These are phyloP conservation scores for Fomitopsis betulina DNA, from an alignment of 1,284 basidiomycete species.

Conservation along the genomic window DNA sequence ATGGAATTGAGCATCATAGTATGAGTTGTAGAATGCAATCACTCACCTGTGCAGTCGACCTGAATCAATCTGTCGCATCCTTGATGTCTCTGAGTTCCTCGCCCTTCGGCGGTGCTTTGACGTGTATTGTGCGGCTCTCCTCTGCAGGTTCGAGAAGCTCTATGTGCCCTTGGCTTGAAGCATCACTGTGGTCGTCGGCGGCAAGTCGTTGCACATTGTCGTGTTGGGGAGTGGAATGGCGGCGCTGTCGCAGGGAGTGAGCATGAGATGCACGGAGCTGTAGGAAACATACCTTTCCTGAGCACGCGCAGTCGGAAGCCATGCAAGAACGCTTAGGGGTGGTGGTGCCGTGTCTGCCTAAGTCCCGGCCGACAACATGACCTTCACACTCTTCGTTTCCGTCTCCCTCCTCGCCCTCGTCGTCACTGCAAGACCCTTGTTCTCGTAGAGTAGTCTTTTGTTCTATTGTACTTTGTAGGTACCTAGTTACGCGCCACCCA, in stretches of 20 bases:
- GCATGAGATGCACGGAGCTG: no score
- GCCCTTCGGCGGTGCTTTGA: constrained; percentile 45
- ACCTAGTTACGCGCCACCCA: no score
- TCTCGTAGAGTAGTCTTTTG: no score
- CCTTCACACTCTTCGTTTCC: constrained; percentile 35
- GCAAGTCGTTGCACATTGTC: no score
- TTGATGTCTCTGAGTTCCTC: constrained; percentile 76
- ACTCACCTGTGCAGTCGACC: constrained; percentile 74
- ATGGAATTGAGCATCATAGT: not conserved
- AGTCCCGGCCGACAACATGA: no score
- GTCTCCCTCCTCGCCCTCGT: constrained; percentile 41
- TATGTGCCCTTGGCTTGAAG: not conserved
- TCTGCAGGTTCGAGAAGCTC: not conserved
- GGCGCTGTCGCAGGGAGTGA: not conserved
- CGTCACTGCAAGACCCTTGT: constrained; percentile 37
- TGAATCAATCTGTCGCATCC: constrained; percentile 75
- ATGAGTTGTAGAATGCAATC: not conserved
- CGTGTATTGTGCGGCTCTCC: not conserved
- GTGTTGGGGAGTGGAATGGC: not conserved
- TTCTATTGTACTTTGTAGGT: no score
- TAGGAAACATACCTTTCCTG: not conserved
- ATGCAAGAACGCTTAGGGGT: no score
- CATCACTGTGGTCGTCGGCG: not conserved
- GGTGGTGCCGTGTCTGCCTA: no score
- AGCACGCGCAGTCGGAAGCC: not conserved